Base-by-base conservation (phyloP, 1,284 basidiomycete genomes). In the Anthracocystis setariae region DNA sequence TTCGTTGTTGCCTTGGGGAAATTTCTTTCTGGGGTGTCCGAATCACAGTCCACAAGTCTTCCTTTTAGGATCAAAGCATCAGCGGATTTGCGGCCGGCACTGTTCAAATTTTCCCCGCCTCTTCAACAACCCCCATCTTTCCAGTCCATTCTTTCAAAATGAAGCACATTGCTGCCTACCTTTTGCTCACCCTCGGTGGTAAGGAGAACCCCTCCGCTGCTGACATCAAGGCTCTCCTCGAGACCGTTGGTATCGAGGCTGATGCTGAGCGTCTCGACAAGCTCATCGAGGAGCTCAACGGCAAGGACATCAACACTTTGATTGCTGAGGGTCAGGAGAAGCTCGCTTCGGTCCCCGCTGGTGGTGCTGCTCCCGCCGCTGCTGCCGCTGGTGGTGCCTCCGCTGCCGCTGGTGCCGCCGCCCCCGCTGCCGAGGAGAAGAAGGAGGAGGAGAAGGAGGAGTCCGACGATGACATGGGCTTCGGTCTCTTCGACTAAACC, bases 131-230 rank as follows among this genome's bases (percentile, higher is more conserved):
- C 21, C n/a, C n/a, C n/a, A n/a, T n/a, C 12, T 42, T 42, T 23
- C 18, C 8, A n/a, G n/a, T n/a, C n/a, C 3, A n/a, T 15, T 20
- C 18, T 23, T 42, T 42, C 40, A 76, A 60, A 66, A 81, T 82
- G 82, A 81, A 81, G 78, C 66, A 74, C 69, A 78, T 80, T 68
- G 82, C 80, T 18, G 79, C 82, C 79, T 98, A 97, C 88, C 89
- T 99, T 77, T 92, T 99, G 85, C 93, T 98, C 86, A 91, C 92
- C 85, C 89, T 90, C 84, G 96, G 93, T 80, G 96, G 96, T 74
- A 97, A 98, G 85, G 84, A 82, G 73, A 89, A 88, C 74, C 96
- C 96, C 74, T 90, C 91, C 63, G 92, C 92, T 68, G 88, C 84
- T 55, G 95, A 98, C 85, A 88, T 99, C 87, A 94, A 90, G 87